Conservation (phyloP, 257 asterid genomes). For the Ligustrum vulgare region DNA sequence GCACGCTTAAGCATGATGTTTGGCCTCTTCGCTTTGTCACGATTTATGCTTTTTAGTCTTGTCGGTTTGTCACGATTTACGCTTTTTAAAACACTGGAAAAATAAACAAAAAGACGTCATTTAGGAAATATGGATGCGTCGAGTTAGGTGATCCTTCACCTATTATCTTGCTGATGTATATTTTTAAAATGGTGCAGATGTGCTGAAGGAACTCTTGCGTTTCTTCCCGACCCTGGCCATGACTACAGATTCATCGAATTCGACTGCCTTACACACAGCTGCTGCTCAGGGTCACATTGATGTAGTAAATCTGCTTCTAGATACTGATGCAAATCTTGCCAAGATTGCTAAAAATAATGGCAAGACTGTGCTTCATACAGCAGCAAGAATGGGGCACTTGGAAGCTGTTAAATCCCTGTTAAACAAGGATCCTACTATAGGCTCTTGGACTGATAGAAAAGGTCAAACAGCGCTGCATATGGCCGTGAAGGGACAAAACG, state of each 20-base stretch:
- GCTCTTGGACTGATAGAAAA: constrained; percentile 78
- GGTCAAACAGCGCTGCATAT: constrained; percentile 94
- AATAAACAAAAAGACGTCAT: background rate
- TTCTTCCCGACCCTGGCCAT: constrained; percentile 71
- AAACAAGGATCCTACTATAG: constrained; percentile 62
- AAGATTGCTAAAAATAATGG: constrained; percentile 91
- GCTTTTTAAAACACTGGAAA: no score
- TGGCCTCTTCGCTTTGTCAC: no score
- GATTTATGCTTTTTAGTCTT: no score
- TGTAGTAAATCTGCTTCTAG: constrained; percentile 78
- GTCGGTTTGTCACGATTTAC: no score
- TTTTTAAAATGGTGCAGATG: constrained; percentile 49
- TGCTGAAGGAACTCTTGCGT: constrained; percentile 67
- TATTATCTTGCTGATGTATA: constrained; percentile 12
- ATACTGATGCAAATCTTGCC: constrained; percentile 69
- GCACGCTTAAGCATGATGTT: no score
- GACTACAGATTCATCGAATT: constrained; percentile 82
- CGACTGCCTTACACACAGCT: constrained; percentile 92
- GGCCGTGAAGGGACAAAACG: constrained; percentile 95
- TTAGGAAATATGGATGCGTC: background rate
- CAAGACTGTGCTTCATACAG: constrained; percentile 88
- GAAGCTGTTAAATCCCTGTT: constrained; percentile 84
- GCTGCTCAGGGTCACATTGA: constrained; percentile 86
- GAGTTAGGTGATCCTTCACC: background rate
- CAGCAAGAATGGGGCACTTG: constrained; percentile 95